Base-by-base conservation (phyloP, 2,329 filamentous ascomycete species). In the Scedosporium dehoogii region DNA sequence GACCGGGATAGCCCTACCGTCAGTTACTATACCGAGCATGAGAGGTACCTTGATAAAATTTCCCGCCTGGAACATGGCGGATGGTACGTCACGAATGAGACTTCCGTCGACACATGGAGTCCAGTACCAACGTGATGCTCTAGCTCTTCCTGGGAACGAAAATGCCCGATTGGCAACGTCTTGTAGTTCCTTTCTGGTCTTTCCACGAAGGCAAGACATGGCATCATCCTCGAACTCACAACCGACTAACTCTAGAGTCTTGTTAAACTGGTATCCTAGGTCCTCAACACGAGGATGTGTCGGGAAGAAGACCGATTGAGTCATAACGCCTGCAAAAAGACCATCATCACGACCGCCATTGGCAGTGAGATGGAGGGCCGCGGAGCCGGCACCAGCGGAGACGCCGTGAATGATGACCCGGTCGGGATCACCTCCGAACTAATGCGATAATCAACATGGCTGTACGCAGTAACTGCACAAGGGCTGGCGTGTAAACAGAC, bases 381-480 rank as follows among this genome's bases (percentile, higher is more conserved):
- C 83, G 12, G 82, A 84, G 2, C 81, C 84, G 3, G 76, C 85
- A 5, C 85, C 85, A 1, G 85, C 82, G 2, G 82, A 86, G n/a
- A 79, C 78, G 2, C 85, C 84, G 64, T 85, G 81, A 57, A 88
- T 79, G 0, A 85, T 81, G 33, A 88, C 81, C 65, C 83, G 81
- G 25, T 76, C 68, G 0, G 83, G 81, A 65, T 87, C 79, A 1
- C 85, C 85, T 6, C 85, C 82, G 64, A 86, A 86, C 71, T 76
- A 56, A 3, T 12, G 23, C 5, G 33, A 29, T 56, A 6, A 14
- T 51, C 21, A 51, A 23, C 46, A 60, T 10, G 21, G 16, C 18
- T n/a, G n/a, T 38, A 14, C 46, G 25, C 25, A 9, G 14, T 51
- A 16, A 16, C 10, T 21, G 27, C 12, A 14, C 12, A 21, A 25